Percentiles rank a stretch among this genome's conserved stretches.
Conservation (phyloP, 1,284 basidiomycete genomes). For the Serendipita sp. region DNA sequence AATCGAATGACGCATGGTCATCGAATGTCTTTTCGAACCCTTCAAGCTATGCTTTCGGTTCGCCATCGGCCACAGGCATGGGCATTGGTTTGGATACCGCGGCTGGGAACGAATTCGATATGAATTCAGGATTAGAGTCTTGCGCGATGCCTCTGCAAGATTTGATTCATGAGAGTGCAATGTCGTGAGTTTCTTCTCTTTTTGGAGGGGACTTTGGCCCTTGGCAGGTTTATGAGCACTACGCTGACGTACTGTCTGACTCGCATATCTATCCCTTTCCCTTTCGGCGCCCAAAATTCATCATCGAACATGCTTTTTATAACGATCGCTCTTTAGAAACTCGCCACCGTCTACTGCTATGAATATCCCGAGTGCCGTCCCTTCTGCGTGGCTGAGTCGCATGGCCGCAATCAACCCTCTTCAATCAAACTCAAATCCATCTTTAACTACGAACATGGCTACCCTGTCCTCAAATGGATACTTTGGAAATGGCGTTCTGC, state of each 20-base stretch:
- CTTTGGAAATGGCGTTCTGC: not conserved
- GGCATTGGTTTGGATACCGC: not conserved
- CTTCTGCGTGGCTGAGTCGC: not conserved
- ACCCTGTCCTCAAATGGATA: not conserved
- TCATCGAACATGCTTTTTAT: not conserved
- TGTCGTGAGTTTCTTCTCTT: not conserved
- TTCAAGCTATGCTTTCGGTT: not conserved
- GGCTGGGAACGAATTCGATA: not conserved
- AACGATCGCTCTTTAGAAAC: not conserved
- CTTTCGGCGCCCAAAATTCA: no score
- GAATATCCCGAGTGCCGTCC: not conserved
- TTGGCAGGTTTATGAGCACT: no score
- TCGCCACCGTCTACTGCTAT: not conserved
- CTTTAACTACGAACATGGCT: not conserved
- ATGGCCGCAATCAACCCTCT: not conserved
- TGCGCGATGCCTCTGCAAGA: constrained; percentile 2
- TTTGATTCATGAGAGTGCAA: constrained; percentile 1
- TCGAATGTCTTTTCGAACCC: not conserved
- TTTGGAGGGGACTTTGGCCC: no score
- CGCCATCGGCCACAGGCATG: not conserved
- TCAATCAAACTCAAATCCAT: not conserved
- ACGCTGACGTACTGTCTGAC: no score
- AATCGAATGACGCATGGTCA: not conserved
- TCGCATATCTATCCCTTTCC: no score
- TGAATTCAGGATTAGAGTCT: not conserved